A percentile compares a stretch with the other conserved stretches of the same genome.
Conservation (phyloP, 2,329 filamentous ascomycete species). For the Emydomyces testavorans region DNA sequence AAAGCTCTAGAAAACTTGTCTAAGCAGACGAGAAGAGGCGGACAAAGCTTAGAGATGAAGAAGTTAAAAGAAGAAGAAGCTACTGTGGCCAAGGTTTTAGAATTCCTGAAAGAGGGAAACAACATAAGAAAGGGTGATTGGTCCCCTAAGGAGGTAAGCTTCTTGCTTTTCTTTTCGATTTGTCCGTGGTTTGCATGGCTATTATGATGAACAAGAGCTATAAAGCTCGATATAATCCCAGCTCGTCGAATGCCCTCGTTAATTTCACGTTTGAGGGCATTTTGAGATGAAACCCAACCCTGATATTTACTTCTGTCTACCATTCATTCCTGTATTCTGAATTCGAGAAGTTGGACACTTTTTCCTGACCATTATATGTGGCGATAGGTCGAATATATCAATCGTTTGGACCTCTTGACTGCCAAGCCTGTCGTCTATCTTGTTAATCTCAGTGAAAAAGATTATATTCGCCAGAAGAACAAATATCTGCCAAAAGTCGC, state of each 20-base stretch:
- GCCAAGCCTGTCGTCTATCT: conserved; percentile 96
- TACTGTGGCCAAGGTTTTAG: conserved; percentile 79
- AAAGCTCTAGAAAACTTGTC: conserved; percentile 84
- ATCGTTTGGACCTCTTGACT: conserved; percentile 85
- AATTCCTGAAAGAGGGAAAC: conserved; percentile 74
- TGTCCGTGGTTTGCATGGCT: conserved; percentile 15
- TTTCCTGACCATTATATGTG: conserved; percentile 19
- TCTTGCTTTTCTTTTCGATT: conserved; percentile 18
- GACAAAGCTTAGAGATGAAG: conserved; percentile 94
- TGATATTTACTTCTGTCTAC: conserved; percentile 40
- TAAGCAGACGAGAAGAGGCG: conserved; percentile 91
- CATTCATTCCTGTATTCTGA: conserved; percentile 7
- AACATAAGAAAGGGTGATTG: conserved; percentile 86
- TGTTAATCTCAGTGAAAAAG: conserved; percentile 92
- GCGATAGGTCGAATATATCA: conserved; percentile 83
- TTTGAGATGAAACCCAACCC: conserved; percentile 73
- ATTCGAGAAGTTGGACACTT: conserved; percentile 15
- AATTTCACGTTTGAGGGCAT: conserved; percentile 63
- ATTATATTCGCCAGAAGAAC: conserved; percentile 98
- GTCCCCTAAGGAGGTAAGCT: conserved; percentile 79
- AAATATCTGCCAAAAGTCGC: conserved; percentile 91
- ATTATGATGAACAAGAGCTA: conserved; percentile 96
- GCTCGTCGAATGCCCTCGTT: conserved; percentile 90
- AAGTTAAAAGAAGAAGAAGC: conserved; percentile 91
- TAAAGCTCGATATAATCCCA: conserved; percentile 91